Evolutionary conservation across 345 rosid species (phyloP), one percentile per base, ranked within the genome.

Genomic region (Laguncularia racemosa): DNA sequence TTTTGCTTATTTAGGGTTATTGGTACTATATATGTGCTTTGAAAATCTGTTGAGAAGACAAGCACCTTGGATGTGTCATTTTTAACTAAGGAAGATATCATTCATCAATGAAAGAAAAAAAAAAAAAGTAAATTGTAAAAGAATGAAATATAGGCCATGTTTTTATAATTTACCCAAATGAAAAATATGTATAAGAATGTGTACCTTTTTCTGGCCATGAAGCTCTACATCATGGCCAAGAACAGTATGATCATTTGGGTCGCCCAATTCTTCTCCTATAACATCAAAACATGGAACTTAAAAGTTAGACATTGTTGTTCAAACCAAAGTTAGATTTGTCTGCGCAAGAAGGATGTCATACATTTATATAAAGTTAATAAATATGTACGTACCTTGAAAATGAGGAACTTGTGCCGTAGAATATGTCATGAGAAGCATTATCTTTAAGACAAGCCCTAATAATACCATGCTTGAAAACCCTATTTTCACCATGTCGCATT

Each of bases 361-460:
- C 17, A 28, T 6, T 16, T 23, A 55, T 13, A 14, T 8, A 19
- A 6, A 55, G 16, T 12, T 9, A 7, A 3, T 5, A 13, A 16
- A 14, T 19, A 16, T 0, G 15, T 13, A 20, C 20, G 12, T 79
- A 80, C 84, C 85, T 58, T 54, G 67, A 33, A 5, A 33, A 6
- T 33, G 9, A 50, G 71, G 58, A 70, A 69, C 75, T 44, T 58
- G 50, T 40, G 63, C 63, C 2, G 20, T 14, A 46, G 62, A 17
- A 44, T 47, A 48, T 9, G 4, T 58, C 67, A 53, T 58, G 71
- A 59, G 64, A 54, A 67, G 33, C 55, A 26, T 12, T 33, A 51
- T 51, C 40, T 33, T 33, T 51, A 68, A 71, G 64, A 80, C 63
- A 53, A 80, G 61, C 67, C 65, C 73, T 13, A 80, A 44, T 4